Percentiles rank a stretch among this genome's conserved stretches.
Conservation (phyloP, 148 eudicot species). For the Dysphania ambrosioides region DNA sequence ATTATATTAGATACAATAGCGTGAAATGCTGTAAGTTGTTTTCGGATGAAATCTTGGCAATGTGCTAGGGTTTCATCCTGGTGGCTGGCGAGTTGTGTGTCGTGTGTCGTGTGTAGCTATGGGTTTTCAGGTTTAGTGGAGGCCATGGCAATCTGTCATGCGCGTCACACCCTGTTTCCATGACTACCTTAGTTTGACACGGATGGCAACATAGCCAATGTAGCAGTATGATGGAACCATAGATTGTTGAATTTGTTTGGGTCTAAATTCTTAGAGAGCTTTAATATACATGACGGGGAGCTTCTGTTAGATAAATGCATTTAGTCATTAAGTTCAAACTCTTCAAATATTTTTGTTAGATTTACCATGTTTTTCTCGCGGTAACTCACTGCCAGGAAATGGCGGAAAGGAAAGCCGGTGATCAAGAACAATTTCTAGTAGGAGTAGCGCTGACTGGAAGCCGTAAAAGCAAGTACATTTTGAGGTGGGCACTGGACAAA, state of each 20-base stretch:
- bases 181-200: too few species aligned
- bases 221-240: too few species aligned
- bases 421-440: constrained; percentile 6
- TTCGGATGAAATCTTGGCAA: neutral
- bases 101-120: neutral
- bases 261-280: too few species aligned
- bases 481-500: constrained; percentile 74
- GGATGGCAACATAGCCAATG: too few species aligned
- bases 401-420: constrained; percentile 15
- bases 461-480: constrained; percentile 52
- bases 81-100: neutral
- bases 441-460: constrained; percentile 42
- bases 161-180: neutral
- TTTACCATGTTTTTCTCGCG: neutral
- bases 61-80: neutral
- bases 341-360: neutral
- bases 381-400: neutral
- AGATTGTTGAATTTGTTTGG: too few species aligned
- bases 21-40: neutral
- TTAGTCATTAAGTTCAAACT: too few species aligned
- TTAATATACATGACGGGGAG: too few species aligned
- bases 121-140: too few species aligned
- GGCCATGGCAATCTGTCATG: too few species aligned
- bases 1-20: too few species aligned
- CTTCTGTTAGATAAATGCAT: too few species aligned